Percentiles rank a stretch among this genome's conserved stretches.
Evolutionary conservation across 305 asterid genomes (phyloP).

Genomic region (Solanum hybrid): DNA sequence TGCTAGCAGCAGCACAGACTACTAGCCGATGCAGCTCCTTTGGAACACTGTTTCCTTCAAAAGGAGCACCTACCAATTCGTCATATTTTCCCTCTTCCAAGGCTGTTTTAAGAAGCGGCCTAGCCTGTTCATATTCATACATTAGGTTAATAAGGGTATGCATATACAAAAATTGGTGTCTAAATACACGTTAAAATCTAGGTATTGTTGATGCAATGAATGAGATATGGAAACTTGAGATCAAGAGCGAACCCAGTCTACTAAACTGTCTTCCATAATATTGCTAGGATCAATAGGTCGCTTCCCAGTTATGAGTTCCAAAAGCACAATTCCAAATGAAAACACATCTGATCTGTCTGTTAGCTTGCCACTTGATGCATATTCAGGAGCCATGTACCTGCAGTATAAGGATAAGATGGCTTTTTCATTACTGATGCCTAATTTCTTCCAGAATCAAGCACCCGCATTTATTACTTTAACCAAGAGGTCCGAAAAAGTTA

Average conservation of each 20-base stretch:
- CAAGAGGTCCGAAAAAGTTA: neutral
- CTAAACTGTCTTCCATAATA: constrained; percentile 66
- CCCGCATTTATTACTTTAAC: neutral
- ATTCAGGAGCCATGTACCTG: constrained; percentile 83
- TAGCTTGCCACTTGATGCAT: constrained; percentile 72
- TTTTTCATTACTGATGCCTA: neutral
- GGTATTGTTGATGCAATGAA: neutral
- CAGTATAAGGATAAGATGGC: neutral
- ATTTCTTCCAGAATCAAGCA: neutral
- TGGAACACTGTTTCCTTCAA: constrained; percentile 33
- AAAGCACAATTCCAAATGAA: constrained; percentile 75
- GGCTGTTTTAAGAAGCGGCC: constrained; percentile 43
- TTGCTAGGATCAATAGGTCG: constrained; percentile 46
- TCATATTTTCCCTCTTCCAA: constrained; percentile 41
- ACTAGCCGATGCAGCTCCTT: constrained; percentile 53
- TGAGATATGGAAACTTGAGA: neutral
- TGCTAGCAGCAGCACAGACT: constrained; percentile 49
- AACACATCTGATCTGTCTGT: constrained; percentile 71
- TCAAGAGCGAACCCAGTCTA: constrained; percentile 57
- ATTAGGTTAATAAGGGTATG: neutral
- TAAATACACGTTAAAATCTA: neutral
- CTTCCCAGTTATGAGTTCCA: constrained; percentile 65
- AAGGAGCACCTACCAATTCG: constrained; percentile 41
- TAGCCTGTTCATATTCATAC: constrained; percentile 34
- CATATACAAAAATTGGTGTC: neutral